Evolutionary conservation across 371 early-diverging fungal species (phyloP).

Genomic region (Massospora cicadina): DNA sequence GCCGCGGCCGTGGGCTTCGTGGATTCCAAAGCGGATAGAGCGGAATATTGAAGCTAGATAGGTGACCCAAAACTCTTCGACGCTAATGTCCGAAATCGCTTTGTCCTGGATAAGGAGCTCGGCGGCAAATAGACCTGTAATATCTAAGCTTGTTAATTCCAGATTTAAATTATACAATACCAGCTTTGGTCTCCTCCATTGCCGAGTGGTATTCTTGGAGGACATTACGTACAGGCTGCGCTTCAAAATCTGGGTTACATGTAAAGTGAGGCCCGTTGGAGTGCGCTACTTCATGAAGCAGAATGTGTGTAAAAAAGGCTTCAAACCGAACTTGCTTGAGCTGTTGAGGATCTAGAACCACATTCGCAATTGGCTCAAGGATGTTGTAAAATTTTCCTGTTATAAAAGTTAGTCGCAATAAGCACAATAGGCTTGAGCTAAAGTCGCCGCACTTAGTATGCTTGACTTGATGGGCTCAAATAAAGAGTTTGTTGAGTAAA

Average conservation of each 20-base stretch:
- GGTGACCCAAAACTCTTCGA: conserved; percentile 50
- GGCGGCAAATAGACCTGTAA: conserved; percentile 59
- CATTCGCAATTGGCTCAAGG: conserved; percentile 39
- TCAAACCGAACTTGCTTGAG: conserved; percentile 35
- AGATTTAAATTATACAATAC: conserved; percentile 15
- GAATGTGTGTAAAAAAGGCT: conserved; percentile 60
- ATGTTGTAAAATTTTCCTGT: conserved; percentile 52
- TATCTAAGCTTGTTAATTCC: conserved; percentile 24
- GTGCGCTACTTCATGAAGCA: conserved; percentile 63
- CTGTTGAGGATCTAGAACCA: conserved; percentile 35
- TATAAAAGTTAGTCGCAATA: too few species aligned
- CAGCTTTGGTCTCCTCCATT: conserved; percentile 69
- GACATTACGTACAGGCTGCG: conserved; percentile 42
- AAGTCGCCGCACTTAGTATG: too few species aligned
- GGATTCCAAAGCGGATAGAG: conserved; percentile 60
- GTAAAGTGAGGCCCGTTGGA: conserved; percentile 58
- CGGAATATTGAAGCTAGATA: conserved; percentile 64
- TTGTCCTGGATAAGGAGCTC: conserved; percentile 38
- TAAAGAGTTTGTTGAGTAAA: too few species aligned
- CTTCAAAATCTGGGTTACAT: conserved; percentile 18
- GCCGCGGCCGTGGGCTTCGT: conserved; percentile 59
- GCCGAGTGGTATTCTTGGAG: conserved; percentile 55
- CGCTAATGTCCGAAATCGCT: conserved; percentile 33
- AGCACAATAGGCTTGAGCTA: too few species aligned
- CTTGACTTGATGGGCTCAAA: too few species aligned